phyloP scores from a whole-genome alignment of 176 grass and related monocot genomes.

The Bolboschoenus planiculmis region DNA sequence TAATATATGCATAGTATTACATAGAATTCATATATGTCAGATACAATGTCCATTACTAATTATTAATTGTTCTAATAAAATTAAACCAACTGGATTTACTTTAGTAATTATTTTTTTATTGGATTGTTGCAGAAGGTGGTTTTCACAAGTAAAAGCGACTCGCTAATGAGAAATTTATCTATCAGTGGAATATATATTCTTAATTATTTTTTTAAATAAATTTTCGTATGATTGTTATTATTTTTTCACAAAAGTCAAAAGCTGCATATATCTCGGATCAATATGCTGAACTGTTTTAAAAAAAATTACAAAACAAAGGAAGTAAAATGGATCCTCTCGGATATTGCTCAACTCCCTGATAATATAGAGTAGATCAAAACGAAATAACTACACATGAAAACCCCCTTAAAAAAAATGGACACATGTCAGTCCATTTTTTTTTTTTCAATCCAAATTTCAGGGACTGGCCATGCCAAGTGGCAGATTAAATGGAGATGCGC shows the following conservation, averaged over 20 bases:
- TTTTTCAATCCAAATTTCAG: background rate
- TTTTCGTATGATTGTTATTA: too few species aligned
- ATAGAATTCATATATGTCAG: too few species aligned
- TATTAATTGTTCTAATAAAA: background rate
- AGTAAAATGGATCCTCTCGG: too few species aligned
- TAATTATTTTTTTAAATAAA: too few species aligned
- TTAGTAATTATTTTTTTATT: background rate
- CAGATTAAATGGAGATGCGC: background rate
- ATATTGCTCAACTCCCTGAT: too few species aligned
- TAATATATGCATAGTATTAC: too few species aligned
- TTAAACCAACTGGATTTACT: background rate
- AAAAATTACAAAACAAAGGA: too few species aligned
- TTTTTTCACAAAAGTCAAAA: too few species aligned
- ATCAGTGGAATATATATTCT: too few species aligned
- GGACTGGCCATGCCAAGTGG: background rate
- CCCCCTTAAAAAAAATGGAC: background rate
- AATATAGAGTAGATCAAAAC: too few species aligned
- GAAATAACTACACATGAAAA: background rate
- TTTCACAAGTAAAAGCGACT: background rate
- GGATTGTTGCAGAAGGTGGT: background rate
- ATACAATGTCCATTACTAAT: too few species aligned
- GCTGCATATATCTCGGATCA: background rate
- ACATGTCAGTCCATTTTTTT: background rate
- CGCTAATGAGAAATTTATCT: too few species aligned
- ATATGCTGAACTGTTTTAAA: background rate